phyloP scores from a whole-genome alignment of 805 yeast species.

The Starmera pachycereana region DNA sequence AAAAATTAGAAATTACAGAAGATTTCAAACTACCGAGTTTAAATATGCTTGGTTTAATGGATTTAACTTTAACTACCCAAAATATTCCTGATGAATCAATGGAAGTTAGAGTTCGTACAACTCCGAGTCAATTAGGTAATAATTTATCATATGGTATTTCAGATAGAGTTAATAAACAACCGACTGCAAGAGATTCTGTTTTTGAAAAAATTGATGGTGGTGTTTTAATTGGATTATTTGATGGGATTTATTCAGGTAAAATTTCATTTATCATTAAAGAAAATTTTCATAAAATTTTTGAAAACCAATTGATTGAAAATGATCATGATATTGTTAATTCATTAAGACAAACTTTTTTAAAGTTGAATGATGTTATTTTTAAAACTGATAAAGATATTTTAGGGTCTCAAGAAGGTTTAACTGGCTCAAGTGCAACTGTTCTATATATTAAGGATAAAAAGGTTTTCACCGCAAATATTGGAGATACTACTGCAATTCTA shows the following conservation, averaged over 20 bases:
- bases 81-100: conserved; percentile 82
- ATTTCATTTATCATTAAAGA: conserved; percentile 68
- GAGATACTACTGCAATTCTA: conserved; percentile 78
- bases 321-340: conserved; percentile 51
- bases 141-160: conserved; percentile 84
- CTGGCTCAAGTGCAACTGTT: conserved; percentile 82
- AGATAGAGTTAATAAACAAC: conserved; percentile 66
- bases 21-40: conserved; percentile 69
- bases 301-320: conserved; percentile 46
- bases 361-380: conserved; percentile 65
- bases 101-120: conserved; percentile 80
- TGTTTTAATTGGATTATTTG: conserved; percentile 70
- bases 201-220: conserved; percentile 81
- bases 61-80: conserved; percentile 84
- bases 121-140: conserved; percentile 62
- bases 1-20: conserved; percentile 79
- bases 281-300: conserved; percentile 54
- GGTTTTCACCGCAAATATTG: conserved; percentile 78
- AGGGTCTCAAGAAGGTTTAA: conserved; percentile 54
- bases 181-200: conserved; percentile 76
- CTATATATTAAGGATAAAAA: conserved; percentile 64
- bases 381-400: conserved; percentile 35
- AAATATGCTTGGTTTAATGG: conserved; percentile 79
- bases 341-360: conserved; percentile 68
- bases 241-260: conserved; percentile 62